Base-by-base conservation (phyloP, 2,329 filamentous ascomycete genomes). In the Pezicula carpinea region DNA sequence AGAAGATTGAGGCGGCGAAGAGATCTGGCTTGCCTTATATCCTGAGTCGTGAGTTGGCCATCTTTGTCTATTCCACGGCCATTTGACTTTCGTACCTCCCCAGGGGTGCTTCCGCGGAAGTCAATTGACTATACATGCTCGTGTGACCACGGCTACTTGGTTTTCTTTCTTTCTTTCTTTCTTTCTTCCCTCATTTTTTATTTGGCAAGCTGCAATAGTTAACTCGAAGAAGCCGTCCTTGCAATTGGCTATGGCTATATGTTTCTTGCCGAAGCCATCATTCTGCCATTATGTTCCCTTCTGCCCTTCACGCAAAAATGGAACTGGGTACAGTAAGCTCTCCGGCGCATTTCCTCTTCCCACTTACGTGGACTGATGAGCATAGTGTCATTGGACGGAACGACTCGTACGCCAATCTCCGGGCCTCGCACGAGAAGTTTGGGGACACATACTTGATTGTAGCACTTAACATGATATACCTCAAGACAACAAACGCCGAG, bases 381-480 rank as follows among this genome's bases (percentile, higher is more conserved):
- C 13, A 21, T 32, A 52, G 54, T 39, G 35, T 53, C 41, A 41
- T 55, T 43, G 53, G 52, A 38, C 46, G 47, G 35, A 45, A 51
- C 46, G 36, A 51, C 35, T 52, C 52, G 32, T 51, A 47, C 47
- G 43, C 48, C 21, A 35, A 44, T 29, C 48, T 44, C 4, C 51
- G 47, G 17, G 33, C 36, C 6, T 39, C 47, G 11, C 48, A 53
- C 36, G 47, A 51, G 4, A 47, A 43, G 14, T 47, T 48, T 34
- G 55, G 57, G 11, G 61, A 64, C 34, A 58, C 55, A 1, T 64
- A 55, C 36, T 39, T 64, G 17, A 50, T 60, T 14, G 55, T 61
- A 4, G 53, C 53, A 0, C 52, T 55, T 1, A 40, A 41, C 5
- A 41, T 53, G 6, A 44, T 54, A 10, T 52, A 55, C 23, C 49